phyloP scores from a whole-genome alignment of 2,329 filamentous ascomycete species.

The Aspergillus nomiae region DNA sequence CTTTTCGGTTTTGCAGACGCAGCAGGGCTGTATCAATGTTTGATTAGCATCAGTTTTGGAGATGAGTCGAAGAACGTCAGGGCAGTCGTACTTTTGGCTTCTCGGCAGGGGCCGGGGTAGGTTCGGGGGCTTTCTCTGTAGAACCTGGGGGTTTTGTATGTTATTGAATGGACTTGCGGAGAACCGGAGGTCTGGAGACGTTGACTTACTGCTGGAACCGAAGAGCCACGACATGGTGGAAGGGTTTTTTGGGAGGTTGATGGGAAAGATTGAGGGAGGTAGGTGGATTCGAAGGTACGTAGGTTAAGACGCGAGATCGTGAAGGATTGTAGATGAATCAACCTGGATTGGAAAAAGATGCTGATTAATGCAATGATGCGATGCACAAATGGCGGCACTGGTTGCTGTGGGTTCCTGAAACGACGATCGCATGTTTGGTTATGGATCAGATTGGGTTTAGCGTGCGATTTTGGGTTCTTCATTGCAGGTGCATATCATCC shows the following conservation, averaged over 20 bases:
- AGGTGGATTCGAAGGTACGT: background rate
- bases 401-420: conserved; percentile 23
- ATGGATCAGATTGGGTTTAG: conserved; percentile 7
- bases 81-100: conserved; percentile 40
- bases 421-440: conserved; percentile 14
- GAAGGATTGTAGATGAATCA: background rate
- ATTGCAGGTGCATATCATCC: background rate
- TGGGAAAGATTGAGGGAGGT: conserved; percentile 5
- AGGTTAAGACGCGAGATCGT: background rate
- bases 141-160: conserved; percentile 4
- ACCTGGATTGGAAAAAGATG: conserved; percentile 5
- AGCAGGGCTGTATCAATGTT: conserved; percentile 71
- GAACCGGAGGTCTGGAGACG: background rate
- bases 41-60: background rate
- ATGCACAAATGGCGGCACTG: conserved; percentile 20
- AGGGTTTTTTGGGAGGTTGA: background rate
- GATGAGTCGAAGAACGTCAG: background rate
- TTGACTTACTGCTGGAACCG: conserved; percentile 3
- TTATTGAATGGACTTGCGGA: conserved; percentile 4
- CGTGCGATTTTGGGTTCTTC: background rate
- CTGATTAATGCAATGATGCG: conserved; percentile 22
- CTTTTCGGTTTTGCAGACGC: conserved; percentile 97
- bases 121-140: conserved; percentile 26
- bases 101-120: conserved; percentile 28
- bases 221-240: conserved; percentile 7